A percentile compares a stretch with the other conserved stretches of the same genome.
Evolutionary conservation across 2,329 filamentous ascomycete genomes (phyloP).

Genomic region (Fusarium succisae): DNA sequence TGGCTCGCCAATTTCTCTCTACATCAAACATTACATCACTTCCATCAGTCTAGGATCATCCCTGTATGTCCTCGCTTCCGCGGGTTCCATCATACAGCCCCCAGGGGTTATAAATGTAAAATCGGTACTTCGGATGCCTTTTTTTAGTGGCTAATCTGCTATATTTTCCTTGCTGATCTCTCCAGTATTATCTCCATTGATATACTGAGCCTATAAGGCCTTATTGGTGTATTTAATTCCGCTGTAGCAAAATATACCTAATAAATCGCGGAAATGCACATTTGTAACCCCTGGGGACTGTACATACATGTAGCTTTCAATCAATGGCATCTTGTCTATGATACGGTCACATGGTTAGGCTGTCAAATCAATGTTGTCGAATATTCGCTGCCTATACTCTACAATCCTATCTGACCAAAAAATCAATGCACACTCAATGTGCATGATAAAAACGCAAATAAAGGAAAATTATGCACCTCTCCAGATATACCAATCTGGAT

Average conservation of each 20-base stretch:
- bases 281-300: too few species aligned
- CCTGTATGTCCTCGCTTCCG: slow-evolving; percentile 13
- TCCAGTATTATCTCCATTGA: too few species aligned
- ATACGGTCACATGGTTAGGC: not conserved
- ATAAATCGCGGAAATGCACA: too few species aligned
- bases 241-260: too few species aligned
- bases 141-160: too few species aligned
- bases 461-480: slow-evolving; percentile 11
- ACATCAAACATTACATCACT: slow-evolving; percentile 18
- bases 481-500: slow-evolving; percentile 23
- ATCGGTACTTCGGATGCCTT: too few species aligned
- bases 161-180: too few species aligned
- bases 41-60: slow-evolving; percentile 11
- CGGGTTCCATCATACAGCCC: slow-evolving; percentile 5
- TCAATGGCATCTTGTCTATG: not conserved
- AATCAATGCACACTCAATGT: slow-evolving; percentile 3
- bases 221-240: too few species aligned
- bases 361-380: not conserved
- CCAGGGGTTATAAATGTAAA: too few species aligned
- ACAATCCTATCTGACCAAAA: not conserved
- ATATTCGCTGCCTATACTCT: slow-evolving; percentile 9
- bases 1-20: not conserved
- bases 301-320: not conserved
- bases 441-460: not conserved
- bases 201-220: too few species aligned